Percentiles rank a stretch among this genome's conserved stretches.
These are phyloP conservation scores for Melastoma malabathricum DNA, from an alignment of 345 rosid species.

Conservation along the genomic window DNA sequence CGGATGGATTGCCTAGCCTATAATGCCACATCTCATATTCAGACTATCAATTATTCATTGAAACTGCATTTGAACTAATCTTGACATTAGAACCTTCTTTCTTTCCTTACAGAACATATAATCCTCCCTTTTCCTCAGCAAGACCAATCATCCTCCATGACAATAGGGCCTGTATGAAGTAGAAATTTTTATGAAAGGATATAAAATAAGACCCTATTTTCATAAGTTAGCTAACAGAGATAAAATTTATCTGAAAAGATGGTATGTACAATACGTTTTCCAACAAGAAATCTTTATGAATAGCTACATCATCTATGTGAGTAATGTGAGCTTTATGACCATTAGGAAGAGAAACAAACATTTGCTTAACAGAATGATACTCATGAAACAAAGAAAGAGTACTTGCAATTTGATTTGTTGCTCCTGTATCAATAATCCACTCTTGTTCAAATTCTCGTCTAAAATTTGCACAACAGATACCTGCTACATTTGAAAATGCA, in stretches of 20 bases:
- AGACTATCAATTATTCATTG: neutral
- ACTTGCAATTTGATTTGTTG: neutral
- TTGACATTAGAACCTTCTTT: neutral
- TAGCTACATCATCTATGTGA: neutral
- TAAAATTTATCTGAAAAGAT: neutral
- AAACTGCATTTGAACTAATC: neutral
- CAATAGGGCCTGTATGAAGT: too few relatives aligned
- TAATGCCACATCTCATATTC: slow-evolving; percentile 3
- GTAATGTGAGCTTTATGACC: too few relatives aligned
- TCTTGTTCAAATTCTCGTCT: neutral
- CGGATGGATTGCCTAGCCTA: neutral
- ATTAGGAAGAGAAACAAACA: neutral
- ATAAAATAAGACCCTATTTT: neutral
- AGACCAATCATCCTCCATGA: slow-evolving; percentile 15
- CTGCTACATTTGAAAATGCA: too few relatives aligned
- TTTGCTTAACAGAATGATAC: neutral
- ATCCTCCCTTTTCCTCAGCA: slow-evolving; percentile 2
- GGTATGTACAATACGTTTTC: neutral
- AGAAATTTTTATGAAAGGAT: neutral
- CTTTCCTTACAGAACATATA: neutral
- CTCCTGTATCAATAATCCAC: neutral
- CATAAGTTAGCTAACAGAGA: neutral
- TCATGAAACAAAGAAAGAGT: neutral
- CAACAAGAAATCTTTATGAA: neutral
- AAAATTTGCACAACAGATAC: too few relatives aligned